Base-by-base conservation (phyloP, 768 basidiomycete genomes). In the Auriscalpium microsporum region DNA sequence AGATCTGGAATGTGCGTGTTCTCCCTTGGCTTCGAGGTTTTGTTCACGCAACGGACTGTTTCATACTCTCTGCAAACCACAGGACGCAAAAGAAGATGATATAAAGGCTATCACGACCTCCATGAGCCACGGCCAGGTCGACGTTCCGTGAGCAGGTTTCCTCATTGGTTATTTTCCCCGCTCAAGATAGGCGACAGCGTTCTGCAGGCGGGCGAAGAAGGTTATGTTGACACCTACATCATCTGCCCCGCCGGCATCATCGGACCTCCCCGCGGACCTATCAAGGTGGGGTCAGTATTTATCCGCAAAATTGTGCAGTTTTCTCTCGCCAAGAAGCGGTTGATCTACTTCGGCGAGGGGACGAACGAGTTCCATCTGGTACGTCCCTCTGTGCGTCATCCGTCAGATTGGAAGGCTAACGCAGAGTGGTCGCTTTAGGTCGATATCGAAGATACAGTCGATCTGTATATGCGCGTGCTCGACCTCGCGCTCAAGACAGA, bases 71-170 rank as follows among this genome's bases (percentile, higher is more conserved):
- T 21, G 21, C 21, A 21, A 21, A 21, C 21, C 45, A 42, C 21
- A 56, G 58, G 58, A 56, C n/a, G 47, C 47, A 11, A 11, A 56
- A 9, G 58, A 56, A 35, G 50, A 23, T 4, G 55, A 58, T n/a
- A 56, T 58, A n/a, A 54, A 54, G 7, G 45, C 49, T 17, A 56
- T 58, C 16, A 52, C 40, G 14, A 11, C 54, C 23, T n/a, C 49
- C 21, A 58, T 52, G 57, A 7, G 45, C 44, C 57, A 58, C 10
- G 57, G 57, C 13, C 16, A 16, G 8, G 33, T 58, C 10, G 57
- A 58, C 8, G 35, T 11, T 5, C 45, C 37, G 57, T 56, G 48
- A 4, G 57, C 13, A 21, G 21, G 21, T 21, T 21, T 1, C 21
- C 21, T 21, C 46, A 7, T 52, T 13, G 17, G n/a, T 42, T 42